Evolutionary conservation across 164 flowering plant species (phyloP).

Genomic region (Berberis vulgaris): DNA sequence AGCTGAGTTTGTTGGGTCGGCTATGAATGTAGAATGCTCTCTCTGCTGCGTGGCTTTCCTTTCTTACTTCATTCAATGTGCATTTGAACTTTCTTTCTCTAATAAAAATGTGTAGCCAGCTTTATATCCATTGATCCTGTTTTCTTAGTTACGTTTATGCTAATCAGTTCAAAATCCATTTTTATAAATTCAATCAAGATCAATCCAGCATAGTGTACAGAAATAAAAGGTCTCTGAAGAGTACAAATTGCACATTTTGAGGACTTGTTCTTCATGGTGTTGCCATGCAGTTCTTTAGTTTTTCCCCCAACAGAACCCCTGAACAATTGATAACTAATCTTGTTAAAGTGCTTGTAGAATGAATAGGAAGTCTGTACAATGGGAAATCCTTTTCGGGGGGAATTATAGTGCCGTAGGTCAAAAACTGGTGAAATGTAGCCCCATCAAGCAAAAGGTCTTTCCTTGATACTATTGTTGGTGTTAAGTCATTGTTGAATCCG

Average conservation of each 20-base stretch:
- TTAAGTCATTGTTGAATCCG: slow-evolving; percentile 9
- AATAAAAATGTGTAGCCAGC: slow-evolving; percentile 6
- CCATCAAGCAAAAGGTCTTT: slow-evolving; percentile 17
- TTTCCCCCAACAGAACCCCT: slow-evolving; percentile 15
- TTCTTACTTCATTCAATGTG: slow-evolving; percentile 5
- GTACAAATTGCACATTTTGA: neutral
- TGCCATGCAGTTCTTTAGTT: slow-evolving; percentile 7
- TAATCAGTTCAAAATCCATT: too few species aligned
- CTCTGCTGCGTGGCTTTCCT: neutral
- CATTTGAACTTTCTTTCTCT: slow-evolving; percentile 2
- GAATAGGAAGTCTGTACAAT: slow-evolving; percentile 11
- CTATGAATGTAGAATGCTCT: neutral
- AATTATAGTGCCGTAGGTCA: slow-evolving; percentile 7
- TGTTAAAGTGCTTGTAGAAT: slow-evolving; percentile 1
- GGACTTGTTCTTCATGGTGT: neutral
- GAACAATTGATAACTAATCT: slow-evolving; percentile 17
- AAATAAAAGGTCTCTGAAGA: neutral
- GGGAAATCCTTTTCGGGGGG: slow-evolving; percentile 11
- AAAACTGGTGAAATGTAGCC: slow-evolving; percentile 23
- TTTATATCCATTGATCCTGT: neutral
- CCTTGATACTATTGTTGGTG: slow-evolving; percentile 19
- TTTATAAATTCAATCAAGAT: too few species aligned
- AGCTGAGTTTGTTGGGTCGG: neutral
- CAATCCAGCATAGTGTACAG: neutral
- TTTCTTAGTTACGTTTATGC: too few species aligned